Conservation (phyloP, 2,329 filamentous ascomycete genomes). For the Xylaria sp. region DNA sequence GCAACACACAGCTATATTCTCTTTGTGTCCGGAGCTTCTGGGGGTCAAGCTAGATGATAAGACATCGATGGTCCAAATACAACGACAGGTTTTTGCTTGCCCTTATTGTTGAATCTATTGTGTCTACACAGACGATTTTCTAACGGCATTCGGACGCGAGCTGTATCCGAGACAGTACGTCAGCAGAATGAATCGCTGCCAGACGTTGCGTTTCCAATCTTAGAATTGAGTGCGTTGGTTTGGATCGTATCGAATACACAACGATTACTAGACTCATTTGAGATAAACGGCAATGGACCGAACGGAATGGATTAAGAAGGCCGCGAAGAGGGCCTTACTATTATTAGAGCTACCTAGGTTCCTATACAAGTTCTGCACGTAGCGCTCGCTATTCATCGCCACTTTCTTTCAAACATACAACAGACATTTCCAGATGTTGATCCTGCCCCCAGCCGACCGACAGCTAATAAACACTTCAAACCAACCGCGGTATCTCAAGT, state of each 20-base stretch:
- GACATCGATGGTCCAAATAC: background rate
- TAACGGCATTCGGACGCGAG: background rate
- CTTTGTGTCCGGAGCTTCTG: constrained; percentile 4
- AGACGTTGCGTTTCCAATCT: background rate
- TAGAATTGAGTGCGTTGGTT: background rate
- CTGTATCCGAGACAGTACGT: background rate
- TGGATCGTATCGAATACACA: no score
- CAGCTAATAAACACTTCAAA: constrained; percentile 13
- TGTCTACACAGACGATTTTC: no score
- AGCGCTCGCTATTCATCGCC: constrained; percentile 7
- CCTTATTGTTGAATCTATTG: background rate
- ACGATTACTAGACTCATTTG: background rate
- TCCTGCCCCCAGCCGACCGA: constrained; percentile 11
- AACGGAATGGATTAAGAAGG: background rate
- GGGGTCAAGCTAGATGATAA: background rate
- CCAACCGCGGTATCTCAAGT: constrained; percentile 29
- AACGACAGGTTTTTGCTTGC: background rate
- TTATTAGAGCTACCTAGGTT: constrained; percentile 32
- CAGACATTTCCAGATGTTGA: constrained; percentile 27
- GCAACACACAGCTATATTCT: background rate
- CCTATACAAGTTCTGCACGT: constrained; percentile 32
- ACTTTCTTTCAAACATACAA: constrained; percentile 23
- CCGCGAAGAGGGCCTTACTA: constrained; percentile 1
- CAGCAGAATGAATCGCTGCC: background rate
- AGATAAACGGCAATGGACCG: background rate